phyloP scores from a whole-genome alignment of 1,284 basidiomycete genomes.

The Puccinia triticina region DNA sequence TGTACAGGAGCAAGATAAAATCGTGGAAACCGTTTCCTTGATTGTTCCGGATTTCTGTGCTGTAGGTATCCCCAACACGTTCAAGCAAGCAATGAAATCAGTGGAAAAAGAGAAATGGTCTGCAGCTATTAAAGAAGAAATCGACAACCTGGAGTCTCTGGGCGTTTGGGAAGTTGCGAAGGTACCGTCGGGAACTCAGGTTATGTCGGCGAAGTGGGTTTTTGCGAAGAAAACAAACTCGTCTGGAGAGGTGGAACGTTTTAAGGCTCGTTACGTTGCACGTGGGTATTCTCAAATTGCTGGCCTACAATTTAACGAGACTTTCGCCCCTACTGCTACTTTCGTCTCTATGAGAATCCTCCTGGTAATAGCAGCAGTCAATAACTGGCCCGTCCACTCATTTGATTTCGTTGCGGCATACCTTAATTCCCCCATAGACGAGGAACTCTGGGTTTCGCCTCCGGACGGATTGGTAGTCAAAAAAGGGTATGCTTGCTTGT shows the following conservation, averaged over 20 bases:
- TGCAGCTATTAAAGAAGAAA: not conserved
- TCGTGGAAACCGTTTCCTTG: not conserved
- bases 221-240: not conserved
- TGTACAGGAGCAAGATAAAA: not conserved
- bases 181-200: not conserved
- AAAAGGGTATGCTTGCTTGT: not conserved
- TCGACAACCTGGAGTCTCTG: constrained; percentile 7
- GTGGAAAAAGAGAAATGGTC: not conserved
- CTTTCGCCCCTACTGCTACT: no score
- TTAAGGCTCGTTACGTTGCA: constrained; percentile 11
- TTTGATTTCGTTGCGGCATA: constrained; percentile 26
- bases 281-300: constrained; percentile 16
- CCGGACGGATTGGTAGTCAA: not conserved
- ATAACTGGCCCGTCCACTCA: not conserved
- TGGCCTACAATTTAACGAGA: no score
- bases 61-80: not conserved
- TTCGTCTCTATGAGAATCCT: not conserved
- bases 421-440: not conserved
- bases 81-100: not conserved
- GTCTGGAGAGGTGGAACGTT: not conserved
- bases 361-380: not conserved
- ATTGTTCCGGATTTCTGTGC: not conserved
- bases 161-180: no score
- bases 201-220: not conserved
- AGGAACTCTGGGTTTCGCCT: not conserved